Conservation (phyloP, 2,329 filamentous ascomycete genomes). For the Neonectria coccinea region DNA sequence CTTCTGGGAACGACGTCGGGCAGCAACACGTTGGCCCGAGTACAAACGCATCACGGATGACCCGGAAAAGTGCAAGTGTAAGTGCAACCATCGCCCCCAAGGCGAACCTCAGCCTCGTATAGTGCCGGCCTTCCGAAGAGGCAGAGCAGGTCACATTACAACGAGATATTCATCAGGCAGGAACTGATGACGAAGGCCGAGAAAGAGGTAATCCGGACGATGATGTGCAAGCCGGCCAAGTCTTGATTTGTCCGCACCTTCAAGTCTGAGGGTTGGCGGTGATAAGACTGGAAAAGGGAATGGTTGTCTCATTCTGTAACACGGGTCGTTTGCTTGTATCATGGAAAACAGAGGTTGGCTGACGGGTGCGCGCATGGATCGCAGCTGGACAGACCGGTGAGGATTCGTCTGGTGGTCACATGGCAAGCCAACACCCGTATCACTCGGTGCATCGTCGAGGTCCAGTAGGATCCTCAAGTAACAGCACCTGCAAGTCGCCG, state of each 20-base stretch:
- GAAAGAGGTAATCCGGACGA: too few relatives aligned
- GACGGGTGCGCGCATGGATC: not conserved
- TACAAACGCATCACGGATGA: constrained; percentile 3
- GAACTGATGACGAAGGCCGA: not conserved
- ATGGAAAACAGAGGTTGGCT: constrained; percentile 3
- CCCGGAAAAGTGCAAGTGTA: constrained; percentile 6
- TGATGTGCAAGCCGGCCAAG: not conserved
- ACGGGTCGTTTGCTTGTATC: not conserved
- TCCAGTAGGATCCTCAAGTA: constrained; percentile 9
- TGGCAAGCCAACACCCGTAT: constrained; percentile 6
- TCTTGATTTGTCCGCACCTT: not conserved
- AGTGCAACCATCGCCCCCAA: constrained; percentile 1
- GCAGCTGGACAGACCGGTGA: not conserved
- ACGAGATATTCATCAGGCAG: not conserved
- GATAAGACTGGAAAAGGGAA: not conserved
- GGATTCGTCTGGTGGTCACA: constrained; percentile 12
- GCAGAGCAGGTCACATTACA: not conserved
- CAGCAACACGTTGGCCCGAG: not conserved
- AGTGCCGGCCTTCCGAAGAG: not conserved
- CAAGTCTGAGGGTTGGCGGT: not conserved
- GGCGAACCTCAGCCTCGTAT: constrained; percentile 14
- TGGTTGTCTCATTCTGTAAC: constrained; percentile 10
- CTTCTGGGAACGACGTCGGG: not conserved
- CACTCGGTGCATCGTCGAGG: constrained; percentile 17
- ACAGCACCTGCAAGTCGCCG: constrained; percentile 10